Evolutionary conservation across 1,139 yeast species (phyloP), one percentile per base, ranked within the genome.

Genomic region (Candida tropicalis): DNA sequence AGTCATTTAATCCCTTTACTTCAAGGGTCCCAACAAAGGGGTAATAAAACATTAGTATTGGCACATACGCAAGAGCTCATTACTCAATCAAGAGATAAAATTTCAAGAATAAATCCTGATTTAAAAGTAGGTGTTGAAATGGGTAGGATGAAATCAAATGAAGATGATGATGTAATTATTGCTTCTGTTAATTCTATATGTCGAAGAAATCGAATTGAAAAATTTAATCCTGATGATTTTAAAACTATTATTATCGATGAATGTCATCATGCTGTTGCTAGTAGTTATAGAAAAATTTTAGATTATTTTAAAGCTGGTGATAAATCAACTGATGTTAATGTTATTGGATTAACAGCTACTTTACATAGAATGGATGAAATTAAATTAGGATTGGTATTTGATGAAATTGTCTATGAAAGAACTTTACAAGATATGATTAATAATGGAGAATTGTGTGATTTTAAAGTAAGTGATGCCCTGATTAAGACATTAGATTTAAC

Each of bases 281-380:
- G 63, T 11, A 74, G 91, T 0, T 93, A 93, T 70, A 38, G 66
- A 12, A 72, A 73, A 34, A 73, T 90, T 1, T 62, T 89, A 42
- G 59, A 69, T 4, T 74, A 87, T 53, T 82, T 91, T 55, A 68
- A 72, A 0, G 87, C 88, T 2, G 57, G 61, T 38, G 56, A 59
- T 1, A 47, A 68, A 0, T 60, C 68, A 0, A 71, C 81, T 46
- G 63, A 64, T 2, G 68, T 82, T 0, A 75, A 81, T 7, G 81
- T 89, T 0, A 70, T 89, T 15, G 98, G 98, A 1, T 88, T 93
- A 55, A 85, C 96, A 6, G 98, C 98, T 0, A 91, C 99, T 0
- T 64, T 73, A 55, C 73, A 69, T 57, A 50, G 99, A 44, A 76
- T 79, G 23, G 98, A 91, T 59, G 82, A 80, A 1, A 65, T 73